Base-by-base conservation (phyloP, 805 yeast species). In the Metschnikowia koreensis region DNA sequence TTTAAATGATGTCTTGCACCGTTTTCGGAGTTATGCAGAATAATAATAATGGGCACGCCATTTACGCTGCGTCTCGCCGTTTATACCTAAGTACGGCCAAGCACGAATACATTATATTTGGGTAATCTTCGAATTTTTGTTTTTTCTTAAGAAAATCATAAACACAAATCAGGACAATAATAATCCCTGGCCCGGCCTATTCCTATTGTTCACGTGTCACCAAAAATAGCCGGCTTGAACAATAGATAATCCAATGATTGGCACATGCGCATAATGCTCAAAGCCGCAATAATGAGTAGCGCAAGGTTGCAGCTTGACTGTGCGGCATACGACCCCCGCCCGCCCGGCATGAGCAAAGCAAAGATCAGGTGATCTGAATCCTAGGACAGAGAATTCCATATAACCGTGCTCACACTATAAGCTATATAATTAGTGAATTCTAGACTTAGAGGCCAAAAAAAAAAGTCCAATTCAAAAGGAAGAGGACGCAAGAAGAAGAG, bases 351-450 rank as follows among this genome's bases (percentile, higher is more conserved):
- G 22, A 22, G 22, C 22, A 22, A 22, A 41, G 37, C 44, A 41
- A 41, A 7, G 37, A 41, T 41, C 44, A 41, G 44, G 44, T 41
- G 44, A 41, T 41, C 16, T 38, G 13, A 3, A 38, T 38, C 16
- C 13, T 6, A 31, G 12, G 4, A 31, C 6, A 6, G 3, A 31
- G 34, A 12, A 31, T 31, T 31, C 34, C 34, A 31, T 22, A 22
- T 22, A 22, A 22, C 22, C 22, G 22, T 22, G 22, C 22, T 22
- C 22, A 22, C 22, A 22, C 4, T 22, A 22, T 22, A 22, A 22
- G 22, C 22, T 22, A 22, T 22, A 22, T 4, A 2, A 22, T 22
- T 22, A 22, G 22, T 22, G 22, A 22, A 22, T 3, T 22, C 22
- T 22, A 22, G 22, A 22, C 22, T 22, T 12, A 37, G n/a, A 37